Base-by-base conservation (phyloP, 2,329 filamentous ascomycete genomes). In the Falciphora oryzae region DNA sequence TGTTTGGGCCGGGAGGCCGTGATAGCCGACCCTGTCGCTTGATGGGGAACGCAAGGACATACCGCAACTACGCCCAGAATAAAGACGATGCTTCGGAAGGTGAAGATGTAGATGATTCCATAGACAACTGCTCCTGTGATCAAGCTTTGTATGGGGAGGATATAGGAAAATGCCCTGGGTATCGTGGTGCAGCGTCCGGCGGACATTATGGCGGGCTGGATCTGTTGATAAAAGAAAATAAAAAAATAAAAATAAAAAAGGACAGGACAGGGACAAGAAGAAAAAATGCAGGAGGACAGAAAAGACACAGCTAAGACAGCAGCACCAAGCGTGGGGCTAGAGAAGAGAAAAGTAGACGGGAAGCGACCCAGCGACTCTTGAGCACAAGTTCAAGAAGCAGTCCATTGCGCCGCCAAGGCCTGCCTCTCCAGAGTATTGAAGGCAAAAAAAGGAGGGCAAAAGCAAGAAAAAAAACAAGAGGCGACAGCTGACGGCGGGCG, bases 91-190 rank as follows among this genome's bases (percentile, higher is more conserved):
- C 65, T 59, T 1, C 63, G 64, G 16, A 66, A 65, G 7, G 62
- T 61, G 35, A 69, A 70, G 38, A 68, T 65, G 29, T 66, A 70
- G 50, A 68, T 65, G n/a, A 66, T 62, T 14, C 69, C 64, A 59
- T 69, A 71, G 60, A 71, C 66, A 57, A 67, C 65, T 2, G 69
- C 65, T 16, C 65, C 68, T 18, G 69, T 66, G 14, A 69, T 57
- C 7, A 69, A 63, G 57, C 64, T 68, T 32, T 70, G 68, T 7
- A 62, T 59, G 1, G 68, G 67, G 27, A 71, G 66, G 22, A 70
- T 63, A 65, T 66, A 71, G 65, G 59, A 64, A 56, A 70, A 68
- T n/a, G 64, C 16, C 10, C 63, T 63, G 4, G 68, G 68, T 38
- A 70, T 66, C 6, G 59, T 59, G 25, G 50, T 59, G n/a, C 64